Evolutionary conservation across 78 protist genomes (phyloP).

Genomic region (Chrysochromulina parva): DNA sequence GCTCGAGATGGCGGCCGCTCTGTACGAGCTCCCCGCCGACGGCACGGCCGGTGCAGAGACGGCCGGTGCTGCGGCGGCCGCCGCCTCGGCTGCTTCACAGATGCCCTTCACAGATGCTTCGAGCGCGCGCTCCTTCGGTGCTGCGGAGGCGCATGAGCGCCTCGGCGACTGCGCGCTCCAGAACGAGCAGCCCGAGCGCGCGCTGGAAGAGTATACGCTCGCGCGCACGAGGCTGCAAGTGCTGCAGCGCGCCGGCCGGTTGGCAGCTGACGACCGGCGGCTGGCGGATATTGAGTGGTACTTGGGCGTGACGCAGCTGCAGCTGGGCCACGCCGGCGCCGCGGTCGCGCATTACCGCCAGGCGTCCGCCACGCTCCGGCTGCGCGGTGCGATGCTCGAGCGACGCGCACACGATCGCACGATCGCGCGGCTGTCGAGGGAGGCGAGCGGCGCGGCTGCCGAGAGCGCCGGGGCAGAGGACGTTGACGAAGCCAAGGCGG

Average conservation of each 20-base stretch:
- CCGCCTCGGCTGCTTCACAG: too few relatives aligned
- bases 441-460: too few relatives aligned
- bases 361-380: not conserved
- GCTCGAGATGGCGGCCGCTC: not conserved
- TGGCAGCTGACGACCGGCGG: not conserved
- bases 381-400: not conserved
- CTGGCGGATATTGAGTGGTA: constrained; percentile 10
- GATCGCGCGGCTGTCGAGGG: not conserved
- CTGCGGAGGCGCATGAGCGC: constrained; percentile 19
- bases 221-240: not conserved
- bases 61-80: too few relatives aligned
- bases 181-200: constrained; percentile 26
- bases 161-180: constrained; percentile 6
- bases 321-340: not conserved
- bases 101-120: too few relatives aligned
- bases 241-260: not conserved
- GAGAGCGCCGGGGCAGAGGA: too few relatives aligned
- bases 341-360: not conserved
- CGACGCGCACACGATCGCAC: not conserved
- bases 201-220: not conserved
- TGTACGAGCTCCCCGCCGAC: not conserved
- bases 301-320: not conserved
- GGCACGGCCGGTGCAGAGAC: not conserved
- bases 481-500: too few relatives aligned
- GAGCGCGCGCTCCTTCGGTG: not conserved